Evolutionary conservation across 768 basidiomycete species (phyloP).

Genomic region (Exidia glandulosa): DNA sequence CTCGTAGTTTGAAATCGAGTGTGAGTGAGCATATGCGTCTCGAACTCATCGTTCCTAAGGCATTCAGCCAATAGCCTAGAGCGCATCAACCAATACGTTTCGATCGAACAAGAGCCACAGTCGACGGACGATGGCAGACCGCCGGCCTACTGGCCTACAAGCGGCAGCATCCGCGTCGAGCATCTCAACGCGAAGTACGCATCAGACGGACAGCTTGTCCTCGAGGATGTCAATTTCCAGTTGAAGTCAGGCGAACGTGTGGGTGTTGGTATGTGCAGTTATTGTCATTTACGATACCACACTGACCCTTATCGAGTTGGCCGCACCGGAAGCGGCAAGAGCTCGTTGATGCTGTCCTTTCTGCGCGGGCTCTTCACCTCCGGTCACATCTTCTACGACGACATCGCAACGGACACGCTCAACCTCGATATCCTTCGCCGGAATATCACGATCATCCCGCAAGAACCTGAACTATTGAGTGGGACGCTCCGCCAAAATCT

Average conservation of each 20-base stretch:
- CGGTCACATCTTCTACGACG: slow-evolving; percentile 41
- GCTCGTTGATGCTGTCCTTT: slow-evolving; percentile 22
- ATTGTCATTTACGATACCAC: not conserved
- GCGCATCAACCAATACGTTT: slow-evolving; percentile 37
- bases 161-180: slow-evolving; percentile 42
- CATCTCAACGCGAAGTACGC: slow-evolving; percentile 45
- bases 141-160: slow-evolving; percentile 57
- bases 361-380: slow-evolving; percentile 28
- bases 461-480: slow-evolving; percentile 31
- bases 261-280: slow-evolving; percentile 19
- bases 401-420: slow-evolving; percentile 32
- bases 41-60: not conserved
- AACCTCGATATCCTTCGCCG: slow-evolving; percentile 44
- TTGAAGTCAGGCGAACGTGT: slow-evolving; percentile 28
- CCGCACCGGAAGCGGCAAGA: slow-evolving; percentile 15
- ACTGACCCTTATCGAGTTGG: slow-evolving; percentile 20
- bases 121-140: slow-evolving; percentile 32
- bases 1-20: slow-evolving; percentile 13
- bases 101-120: slow-evolving; percentile 46
- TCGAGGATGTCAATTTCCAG: slow-evolving; percentile 32
- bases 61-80: slow-evolving; percentile 10
- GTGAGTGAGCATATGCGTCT: slow-evolving; percentile 2
- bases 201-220: slow-evolving; percentile 31
- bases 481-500: slow-evolving; percentile 37
- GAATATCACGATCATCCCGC: slow-evolving; percentile 50